Percentiles rank a stretch among this genome's conserved stretches.
phyloP scores from a whole-genome alignment of 306 rosid species.

The Comarum palustre region DNA sequence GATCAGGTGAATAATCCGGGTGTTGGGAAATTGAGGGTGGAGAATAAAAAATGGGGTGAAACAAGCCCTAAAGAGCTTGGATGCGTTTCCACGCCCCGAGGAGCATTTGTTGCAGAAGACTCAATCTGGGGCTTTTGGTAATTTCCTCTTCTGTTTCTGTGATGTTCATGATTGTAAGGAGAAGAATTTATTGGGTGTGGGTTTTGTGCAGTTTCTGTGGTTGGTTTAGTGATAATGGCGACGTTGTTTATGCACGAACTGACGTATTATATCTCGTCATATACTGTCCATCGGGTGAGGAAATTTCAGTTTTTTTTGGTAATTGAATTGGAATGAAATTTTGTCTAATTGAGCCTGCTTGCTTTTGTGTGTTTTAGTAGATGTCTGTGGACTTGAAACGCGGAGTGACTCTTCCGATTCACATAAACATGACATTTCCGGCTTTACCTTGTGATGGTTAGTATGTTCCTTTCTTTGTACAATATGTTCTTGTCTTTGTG shows the following conservation, averaged over 20 bases:
- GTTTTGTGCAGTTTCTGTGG: constrained; percentile 54
- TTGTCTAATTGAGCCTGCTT: background rate
- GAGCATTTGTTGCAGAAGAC: constrained; percentile 91
- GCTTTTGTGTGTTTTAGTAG: constrained; percentile 41
- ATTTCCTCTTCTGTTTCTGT: background rate
- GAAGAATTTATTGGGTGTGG: background rate
- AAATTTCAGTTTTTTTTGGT: background rate
- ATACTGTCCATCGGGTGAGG: constrained; percentile 82
- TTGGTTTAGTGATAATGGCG: constrained; percentile 76
- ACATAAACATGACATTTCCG: constrained; percentile 90
- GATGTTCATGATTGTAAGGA: background rate
- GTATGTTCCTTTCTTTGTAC: constrained; percentile 24
- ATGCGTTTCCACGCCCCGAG: constrained; percentile 97
- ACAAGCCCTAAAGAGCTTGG: constrained; percentile 68
- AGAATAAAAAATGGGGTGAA: constrained; percentile 56
- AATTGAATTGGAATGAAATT: background rate
- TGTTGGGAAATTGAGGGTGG: background rate
- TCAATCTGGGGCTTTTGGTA: constrained; percentile 95
- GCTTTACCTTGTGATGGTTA: constrained; percentile 93
- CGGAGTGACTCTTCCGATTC: constrained; percentile 95
- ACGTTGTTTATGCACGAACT: constrained; percentile 83
- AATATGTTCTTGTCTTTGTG: background rate
- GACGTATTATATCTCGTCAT: constrained; percentile 75
- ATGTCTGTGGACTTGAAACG: constrained; percentile 96
- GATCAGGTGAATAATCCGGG: background rate